Evolutionary conservation across 2,329 filamentous ascomycete species (phyloP).

Genomic region (Colletotrichum filicis): DNA sequence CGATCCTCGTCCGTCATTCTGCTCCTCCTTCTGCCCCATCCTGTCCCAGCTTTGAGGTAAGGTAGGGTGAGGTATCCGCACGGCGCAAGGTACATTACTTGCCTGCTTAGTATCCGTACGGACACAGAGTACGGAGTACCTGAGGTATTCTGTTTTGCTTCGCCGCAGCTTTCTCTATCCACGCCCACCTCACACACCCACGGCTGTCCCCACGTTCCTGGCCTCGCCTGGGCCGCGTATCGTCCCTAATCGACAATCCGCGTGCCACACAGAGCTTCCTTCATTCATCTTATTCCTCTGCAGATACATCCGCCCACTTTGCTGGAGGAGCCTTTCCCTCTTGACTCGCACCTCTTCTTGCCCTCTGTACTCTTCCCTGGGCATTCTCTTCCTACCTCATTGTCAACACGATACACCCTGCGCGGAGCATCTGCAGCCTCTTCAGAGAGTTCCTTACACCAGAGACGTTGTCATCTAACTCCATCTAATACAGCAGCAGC

Average conservation of each 20-base stretch:
- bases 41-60: background rate
- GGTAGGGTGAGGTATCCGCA: background rate
- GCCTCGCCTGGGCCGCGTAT: background rate
- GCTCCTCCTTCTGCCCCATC: background rate
- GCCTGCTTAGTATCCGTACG: too few species aligned
- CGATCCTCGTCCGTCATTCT: background rate
- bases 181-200: background rate
- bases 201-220: conserved; percentile 9
- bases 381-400: background rate
- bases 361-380: background rate
- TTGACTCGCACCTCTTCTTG: background rate
- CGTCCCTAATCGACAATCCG: conserved; percentile 10
- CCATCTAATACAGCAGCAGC: background rate
- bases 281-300: background rate
- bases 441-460: background rate
- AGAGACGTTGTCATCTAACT: background rate
- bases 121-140: too few species aligned
- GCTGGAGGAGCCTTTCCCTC: background rate
- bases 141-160: background rate
- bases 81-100: background rate
- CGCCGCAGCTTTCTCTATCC: background rate
- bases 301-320: background rate
- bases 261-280: conserved; percentile 14
- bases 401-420: background rate
- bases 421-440: background rate